These are phyloP conservation scores for Diplogelasinospora grovesii DNA, from an alignment of 495 filamentous ascomycete genomes.

Conservation along the genomic window DNA sequence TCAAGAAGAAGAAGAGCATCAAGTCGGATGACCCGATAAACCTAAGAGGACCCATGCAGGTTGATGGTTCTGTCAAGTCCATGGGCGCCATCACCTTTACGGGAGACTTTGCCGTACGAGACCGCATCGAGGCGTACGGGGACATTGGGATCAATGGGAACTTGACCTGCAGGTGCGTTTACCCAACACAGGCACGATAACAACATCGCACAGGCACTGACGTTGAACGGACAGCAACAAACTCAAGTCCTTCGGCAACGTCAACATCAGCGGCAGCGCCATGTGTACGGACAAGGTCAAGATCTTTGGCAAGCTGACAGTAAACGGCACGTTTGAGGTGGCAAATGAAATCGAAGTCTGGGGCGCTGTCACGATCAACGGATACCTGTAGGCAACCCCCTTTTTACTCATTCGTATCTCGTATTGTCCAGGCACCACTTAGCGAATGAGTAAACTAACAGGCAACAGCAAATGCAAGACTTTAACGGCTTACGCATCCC, in stretches of 20 bases:
- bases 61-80: conserved; percentile 34
- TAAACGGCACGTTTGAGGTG: conserved; percentile 28
- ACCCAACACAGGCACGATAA: too few relatives aligned
- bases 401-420: background rate
- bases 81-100: conserved; percentile 23
- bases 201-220: background rate
- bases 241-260: conserved; percentile 30
- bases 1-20: conserved; percentile 27
- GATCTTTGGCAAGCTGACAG: conserved; percentile 35
- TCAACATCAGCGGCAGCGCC: conserved; percentile 23
- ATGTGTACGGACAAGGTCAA: conserved; percentile 29
- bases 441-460: background rate
- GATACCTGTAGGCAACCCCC: conserved; percentile 34
- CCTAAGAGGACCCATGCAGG: conserved; percentile 30
- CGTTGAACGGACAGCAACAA: conserved; percentile 16
- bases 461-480: conserved; percentile 26
- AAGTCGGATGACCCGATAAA: conserved; percentile 23
- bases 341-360: conserved; percentile 31
- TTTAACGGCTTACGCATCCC: conserved; percentile 29
- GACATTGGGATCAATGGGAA: conserved; percentile 26
- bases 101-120: conserved; percentile 28
- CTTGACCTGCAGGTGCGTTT: conserved; percentile 21
- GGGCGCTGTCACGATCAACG: conserved; percentile 30
- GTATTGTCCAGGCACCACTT: background rate
- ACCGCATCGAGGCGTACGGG: conserved; percentile 35